Evolutionary conservation across 2,329 filamentous ascomycete genomes (phyloP).

Genomic region (Aspergillus sp.): DNA sequence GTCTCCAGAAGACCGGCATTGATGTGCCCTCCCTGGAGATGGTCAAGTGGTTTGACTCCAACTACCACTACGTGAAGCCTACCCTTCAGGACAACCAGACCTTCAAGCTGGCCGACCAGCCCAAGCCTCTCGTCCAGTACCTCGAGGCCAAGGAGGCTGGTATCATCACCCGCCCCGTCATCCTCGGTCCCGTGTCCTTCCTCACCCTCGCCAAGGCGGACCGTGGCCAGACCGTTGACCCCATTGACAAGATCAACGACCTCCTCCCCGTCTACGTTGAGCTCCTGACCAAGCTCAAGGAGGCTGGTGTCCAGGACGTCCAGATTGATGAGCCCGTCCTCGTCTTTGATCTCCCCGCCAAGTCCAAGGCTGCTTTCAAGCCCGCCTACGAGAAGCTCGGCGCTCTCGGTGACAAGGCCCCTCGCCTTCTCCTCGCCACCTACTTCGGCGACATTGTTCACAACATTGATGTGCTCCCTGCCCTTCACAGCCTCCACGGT

Average conservation of each 20-base stretch:
- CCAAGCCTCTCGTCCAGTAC: constrained; percentile 94
- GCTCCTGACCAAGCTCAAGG: constrained; percentile 90
- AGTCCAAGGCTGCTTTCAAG: constrained; percentile 97
- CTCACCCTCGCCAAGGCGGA: constrained; percentile 97
- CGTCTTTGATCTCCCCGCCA: constrained; percentile 86
- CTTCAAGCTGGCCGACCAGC: constrained; percentile 82
- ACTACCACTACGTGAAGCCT: constrained; percentile 99
- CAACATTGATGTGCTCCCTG: constrained; percentile 89
- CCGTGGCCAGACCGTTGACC: constrained; percentile 87
- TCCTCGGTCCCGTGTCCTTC: constrained; percentile 96
- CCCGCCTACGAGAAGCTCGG: constrained; percentile 87
- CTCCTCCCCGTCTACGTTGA: constrained; percentile 93
- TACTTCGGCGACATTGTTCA: constrained; percentile 99
- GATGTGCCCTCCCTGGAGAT: constrained; percentile 66
- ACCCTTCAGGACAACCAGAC: constrained; percentile 95
- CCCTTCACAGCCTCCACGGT: constrained; percentile 70
- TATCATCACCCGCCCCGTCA: constrained; percentile 86
- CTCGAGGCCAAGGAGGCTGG: constrained; percentile 97
- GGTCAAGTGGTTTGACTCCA: constrained; percentile 99
- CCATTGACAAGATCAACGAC: constrained; percentile 90
- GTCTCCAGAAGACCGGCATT: constrained; percentile 80
- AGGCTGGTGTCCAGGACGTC: constrained; percentile 90
- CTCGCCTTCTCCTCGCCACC: constrained; percentile 86
- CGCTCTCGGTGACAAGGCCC: constrained; percentile 71
- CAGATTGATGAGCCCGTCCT: constrained; percentile 98